Percentiles rank a stretch among this genome's conserved stretches.
phyloP scores from a whole-genome alignment of 2,329 filamentous ascomycete genomes.

The Pestalotiopsis fici region DNA sequence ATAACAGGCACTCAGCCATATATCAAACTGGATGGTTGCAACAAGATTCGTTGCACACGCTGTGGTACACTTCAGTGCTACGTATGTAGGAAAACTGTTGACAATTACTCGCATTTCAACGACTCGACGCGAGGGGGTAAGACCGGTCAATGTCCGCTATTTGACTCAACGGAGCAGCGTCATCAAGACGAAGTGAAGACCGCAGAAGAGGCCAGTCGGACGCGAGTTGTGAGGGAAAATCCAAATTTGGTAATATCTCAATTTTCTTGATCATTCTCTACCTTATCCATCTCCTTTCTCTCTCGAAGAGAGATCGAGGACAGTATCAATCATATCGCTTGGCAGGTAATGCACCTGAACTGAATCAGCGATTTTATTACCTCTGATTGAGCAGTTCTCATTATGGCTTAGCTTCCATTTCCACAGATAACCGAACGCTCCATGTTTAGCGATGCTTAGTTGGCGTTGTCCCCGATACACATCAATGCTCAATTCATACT shows the following conservation, averaged over 20 bases:
- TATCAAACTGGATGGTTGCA: slow-evolving; percentile 78
- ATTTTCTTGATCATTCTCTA: slow-evolving; percentile 3
- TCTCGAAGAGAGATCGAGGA: neutral
- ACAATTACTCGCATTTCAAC: slow-evolving; percentile 71
- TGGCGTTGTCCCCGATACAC: neutral
- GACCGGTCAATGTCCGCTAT: slow-evolving; percentile 64
- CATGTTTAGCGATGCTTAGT: neutral
- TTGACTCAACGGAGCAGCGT: slow-evolving; percentile 61
- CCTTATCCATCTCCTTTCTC: neutral
- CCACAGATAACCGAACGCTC: neutral
- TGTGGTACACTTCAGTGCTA: slow-evolving; percentile 64
- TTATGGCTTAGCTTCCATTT: neutral
- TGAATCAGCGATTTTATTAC: neutral
- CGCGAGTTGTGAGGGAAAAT: slow-evolving; percentile 57
- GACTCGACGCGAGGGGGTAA: slow-evolving; percentile 48
- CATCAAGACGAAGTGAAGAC: slow-evolving; percentile 64
- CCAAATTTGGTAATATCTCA: slow-evolving; percentile 51
- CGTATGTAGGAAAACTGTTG: slow-evolving; percentile 66
- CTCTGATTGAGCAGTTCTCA: neutral
- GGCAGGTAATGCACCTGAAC: neutral
- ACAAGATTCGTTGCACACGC: slow-evolving; percentile 77
- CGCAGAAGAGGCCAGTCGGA: slow-evolving; percentile 60
- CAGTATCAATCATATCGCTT: neutral
- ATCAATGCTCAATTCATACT: neutral
- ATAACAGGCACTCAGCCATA: slow-evolving; percentile 65